Conservation (phyloP, 176 grass and related monocot species). For the Hyparrhenia diplandra region DNA sequence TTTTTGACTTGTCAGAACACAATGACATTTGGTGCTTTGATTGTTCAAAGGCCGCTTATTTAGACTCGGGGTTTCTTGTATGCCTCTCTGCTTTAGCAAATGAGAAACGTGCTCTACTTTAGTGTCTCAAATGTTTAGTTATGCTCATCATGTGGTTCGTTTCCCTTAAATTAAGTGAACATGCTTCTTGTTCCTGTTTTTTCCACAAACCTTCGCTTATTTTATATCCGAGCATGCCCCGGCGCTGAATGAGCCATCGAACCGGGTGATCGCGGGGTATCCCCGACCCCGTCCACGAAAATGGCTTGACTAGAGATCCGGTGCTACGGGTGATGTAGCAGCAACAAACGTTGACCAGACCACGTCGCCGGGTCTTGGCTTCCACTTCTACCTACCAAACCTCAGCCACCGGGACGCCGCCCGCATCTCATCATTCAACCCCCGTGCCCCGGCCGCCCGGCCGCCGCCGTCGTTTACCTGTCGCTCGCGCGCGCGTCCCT, state of each 20-base stretch:
- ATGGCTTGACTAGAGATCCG: neutral
- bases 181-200: neutral
- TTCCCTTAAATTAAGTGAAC: no score
- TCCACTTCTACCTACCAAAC: neutral
- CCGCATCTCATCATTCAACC: conserved; percentile 14
- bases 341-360: neutral
- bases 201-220: neutral
- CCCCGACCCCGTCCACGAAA: no score
- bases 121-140: neutral
- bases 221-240: no score
- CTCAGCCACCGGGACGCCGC: neutral
- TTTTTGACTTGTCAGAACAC: neutral
- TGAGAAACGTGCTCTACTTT: neutral
- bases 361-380: neutral
- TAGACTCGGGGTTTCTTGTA: neutral
- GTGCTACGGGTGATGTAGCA: neutral
- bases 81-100: neutral
- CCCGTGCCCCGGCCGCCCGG: conserved; percentile 13
- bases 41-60: neutral
- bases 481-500: neutral
- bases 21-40: neutral
- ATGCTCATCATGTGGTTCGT: neutral
- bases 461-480: conserved; percentile 1
- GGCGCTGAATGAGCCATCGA: no score
- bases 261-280: no score